A percentile compares a stretch with the other conserved stretches of the same genome.
Evolutionary conservation across 2,329 filamentous ascomycete genomes (phyloP).

Genomic region (Diaporthe sp.): DNA sequence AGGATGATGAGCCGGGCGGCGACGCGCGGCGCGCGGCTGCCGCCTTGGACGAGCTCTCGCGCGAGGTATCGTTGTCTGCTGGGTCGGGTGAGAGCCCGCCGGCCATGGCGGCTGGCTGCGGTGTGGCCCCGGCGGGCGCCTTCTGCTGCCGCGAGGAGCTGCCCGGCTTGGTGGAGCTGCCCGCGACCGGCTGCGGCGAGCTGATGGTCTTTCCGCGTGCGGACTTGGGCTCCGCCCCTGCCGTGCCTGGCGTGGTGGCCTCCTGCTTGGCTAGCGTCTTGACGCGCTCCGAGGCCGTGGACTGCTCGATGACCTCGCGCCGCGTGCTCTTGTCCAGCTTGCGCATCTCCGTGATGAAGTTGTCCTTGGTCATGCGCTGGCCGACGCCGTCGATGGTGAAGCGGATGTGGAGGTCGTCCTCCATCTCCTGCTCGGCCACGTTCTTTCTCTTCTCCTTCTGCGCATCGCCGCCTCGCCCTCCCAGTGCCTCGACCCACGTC

Average conservation of each 20-base stretch:
- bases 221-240: constrained; percentile 23
- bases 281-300: constrained; percentile 60
- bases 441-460: constrained; percentile 57
- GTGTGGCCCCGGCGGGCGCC: not conserved
- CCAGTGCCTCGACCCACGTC: constrained; percentile 46
- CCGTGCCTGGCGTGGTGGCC: constrained; percentile 30
- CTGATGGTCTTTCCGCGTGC: constrained; percentile 38
- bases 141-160: constrained; percentile 19
- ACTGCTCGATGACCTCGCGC: constrained; percentile 66
- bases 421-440: constrained; percentile 60
- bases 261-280: constrained; percentile 65
- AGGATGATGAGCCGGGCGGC: constrained; percentile 19
- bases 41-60: constrained; percentile 35
- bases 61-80: constrained; percentile 6
- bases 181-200: constrained; percentile 23
- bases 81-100: not conserved
- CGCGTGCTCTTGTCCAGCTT: constrained; percentile 77
- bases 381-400: constrained; percentile 84
- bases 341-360: constrained; percentile 82
- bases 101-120: not conserved
- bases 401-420: constrained; percentile 79
- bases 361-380: constrained; percentile 82
- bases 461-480: constrained; percentile 47
- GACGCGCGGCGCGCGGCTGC: constrained; percentile 13
- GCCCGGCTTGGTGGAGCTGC: not conserved